These are phyloP conservation scores for Xerocomus potaroensis DNA, from an alignment of 768 basidiomycete species.

Conservation along the genomic window DNA sequence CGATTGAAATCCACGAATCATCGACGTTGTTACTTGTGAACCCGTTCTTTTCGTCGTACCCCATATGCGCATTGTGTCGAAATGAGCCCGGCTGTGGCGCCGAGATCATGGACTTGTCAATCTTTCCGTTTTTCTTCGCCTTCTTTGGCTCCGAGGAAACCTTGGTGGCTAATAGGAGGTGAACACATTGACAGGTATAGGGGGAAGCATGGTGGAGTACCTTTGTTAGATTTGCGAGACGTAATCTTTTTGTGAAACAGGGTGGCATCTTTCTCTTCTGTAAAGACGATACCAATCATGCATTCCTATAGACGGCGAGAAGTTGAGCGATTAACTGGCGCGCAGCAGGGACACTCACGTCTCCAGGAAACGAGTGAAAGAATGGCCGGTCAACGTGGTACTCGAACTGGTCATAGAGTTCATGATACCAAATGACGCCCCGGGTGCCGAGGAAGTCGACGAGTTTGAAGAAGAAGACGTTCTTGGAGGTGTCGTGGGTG, in stretches of 20 bases:
- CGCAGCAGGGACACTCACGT: slow-evolving; percentile 57
- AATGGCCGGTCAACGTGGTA: slow-evolving; percentile 81
- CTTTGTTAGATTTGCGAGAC: slow-evolving; percentile 55
- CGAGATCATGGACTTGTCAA: slow-evolving; percentile 92
- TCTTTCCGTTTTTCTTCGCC: slow-evolving; percentile 61
- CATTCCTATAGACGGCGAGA: slow-evolving; percentile 52
- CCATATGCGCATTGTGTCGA: slow-evolving; percentile 92
- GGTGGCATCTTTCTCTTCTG: slow-evolving; percentile 81
- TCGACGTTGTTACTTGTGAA: slow-evolving; percentile 87
- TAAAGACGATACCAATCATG: slow-evolving; percentile 89
- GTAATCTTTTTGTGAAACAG: slow-evolving; percentile 82
- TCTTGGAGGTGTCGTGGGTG: slow-evolving; percentile 53
- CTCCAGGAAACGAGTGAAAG: slow-evolving; percentile 90
- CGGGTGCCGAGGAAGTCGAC: slow-evolving; percentile 83
- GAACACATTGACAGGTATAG: background rate
- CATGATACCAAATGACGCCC: slow-evolving; percentile 91
- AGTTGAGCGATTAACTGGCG: background rate
- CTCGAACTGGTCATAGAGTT: slow-evolving; percentile 78
- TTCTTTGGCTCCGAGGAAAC: slow-evolving; percentile 51
- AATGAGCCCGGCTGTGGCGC: slow-evolving; percentile 76
- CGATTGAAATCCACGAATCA: slow-evolving; percentile 77
- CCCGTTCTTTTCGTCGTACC: slow-evolving; percentile 81
- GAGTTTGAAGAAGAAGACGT: slow-evolving; percentile 62
- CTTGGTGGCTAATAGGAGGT: slow-evolving; percentile 38
- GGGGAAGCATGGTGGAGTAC: slow-evolving; percentile 32